phyloP scores from a whole-genome alignment of 192 early-diverging fungal genomes.

The Gamsiella multidivaricata region DNA sequence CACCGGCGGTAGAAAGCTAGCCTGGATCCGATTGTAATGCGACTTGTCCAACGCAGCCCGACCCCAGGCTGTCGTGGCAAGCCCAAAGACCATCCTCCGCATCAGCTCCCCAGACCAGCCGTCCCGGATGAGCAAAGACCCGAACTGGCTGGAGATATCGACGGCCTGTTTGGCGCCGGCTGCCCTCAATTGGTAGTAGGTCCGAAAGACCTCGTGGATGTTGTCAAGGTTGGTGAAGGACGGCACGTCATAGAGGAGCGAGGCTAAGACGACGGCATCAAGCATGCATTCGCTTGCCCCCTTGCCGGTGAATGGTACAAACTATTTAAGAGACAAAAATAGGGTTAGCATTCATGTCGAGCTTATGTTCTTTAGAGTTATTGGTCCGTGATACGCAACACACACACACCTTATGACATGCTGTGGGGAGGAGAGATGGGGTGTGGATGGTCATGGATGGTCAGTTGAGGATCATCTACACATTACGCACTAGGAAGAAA shows the following conservation, averaged over 20 bases:
- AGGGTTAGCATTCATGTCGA: not conserved
- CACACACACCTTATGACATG: no score
- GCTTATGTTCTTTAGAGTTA: no score
- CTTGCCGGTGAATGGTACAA: constrained; percentile 14
- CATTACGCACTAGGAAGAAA: no score
- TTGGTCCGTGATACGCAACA: no score
- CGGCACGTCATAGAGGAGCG: constrained; percentile 20
- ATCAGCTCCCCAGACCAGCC: constrained; percentile 5
- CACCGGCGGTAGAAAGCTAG: constrained; percentile 15
- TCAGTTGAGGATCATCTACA: no score
- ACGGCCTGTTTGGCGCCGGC: constrained; percentile 5
- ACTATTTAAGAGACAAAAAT: not conserved
- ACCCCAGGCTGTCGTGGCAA: constrained; percentile 6
- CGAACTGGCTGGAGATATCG: constrained; percentile 4
- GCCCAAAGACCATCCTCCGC: not conserved
- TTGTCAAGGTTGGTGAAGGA: not conserved
- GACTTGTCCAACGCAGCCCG: constrained; percentile 1
- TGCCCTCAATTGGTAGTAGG: not conserved
- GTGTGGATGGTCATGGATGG: no score
- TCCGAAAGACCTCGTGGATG: constrained; percentile 3
- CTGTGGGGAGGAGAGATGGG: no score
- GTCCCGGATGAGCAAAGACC: constrained; percentile 7
- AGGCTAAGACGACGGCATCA: constrained; percentile 23
- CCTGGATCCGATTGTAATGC: constrained; percentile 15
- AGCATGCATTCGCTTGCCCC: constrained; percentile 32